Evolutionary conservation across 352 stramenopile genomes (phyloP).

Genomic region (Plasmopara viticola): DNA sequence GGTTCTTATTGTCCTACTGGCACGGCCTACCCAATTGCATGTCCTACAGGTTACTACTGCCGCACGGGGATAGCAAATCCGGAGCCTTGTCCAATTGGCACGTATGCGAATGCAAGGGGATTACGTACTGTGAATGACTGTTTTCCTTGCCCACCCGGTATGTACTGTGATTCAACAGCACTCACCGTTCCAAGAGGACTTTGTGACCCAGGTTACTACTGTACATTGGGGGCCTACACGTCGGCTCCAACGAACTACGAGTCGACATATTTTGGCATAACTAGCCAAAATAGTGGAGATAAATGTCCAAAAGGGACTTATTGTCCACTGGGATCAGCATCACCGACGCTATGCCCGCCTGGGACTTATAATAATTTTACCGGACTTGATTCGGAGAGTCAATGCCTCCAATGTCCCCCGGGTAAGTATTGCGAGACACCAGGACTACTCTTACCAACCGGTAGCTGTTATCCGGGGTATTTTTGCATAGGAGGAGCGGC

Average conservation of each 20-base stretch:
- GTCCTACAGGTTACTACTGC: constrained; percentile 83
- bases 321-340: constrained; percentile 59
- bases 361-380: constrained; percentile 73
- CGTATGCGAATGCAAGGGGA: constrained; percentile 75
- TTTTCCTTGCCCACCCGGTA: constrained; percentile 76
- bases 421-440: constrained; percentile 74
- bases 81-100: constrained; percentile 86
- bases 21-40: constrained; percentile 54
- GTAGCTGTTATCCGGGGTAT: constrained; percentile 68
- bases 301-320: constrained; percentile 64
- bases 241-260: constrained; percentile 84
- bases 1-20: constrained; percentile 62
- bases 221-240: constrained; percentile 80
- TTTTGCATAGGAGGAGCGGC: constrained; percentile 62
- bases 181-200: constrained; percentile 64
- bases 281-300: constrained; percentile 54
- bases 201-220: constrained; percentile 91
- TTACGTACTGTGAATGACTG: constrained; percentile 83
- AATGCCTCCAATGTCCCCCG: constrained; percentile 78
- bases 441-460: constrained; percentile 60
- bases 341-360: constrained; percentile 54
- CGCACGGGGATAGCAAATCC: constrained; percentile 67
- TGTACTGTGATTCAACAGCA: constrained; percentile 86
- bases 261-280: constrained; percentile 55
- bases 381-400: constrained; percentile 47